phyloP scores from a whole-genome alignment of 202 grass and related monocot species.

The Eragrostis tef region DNA sequence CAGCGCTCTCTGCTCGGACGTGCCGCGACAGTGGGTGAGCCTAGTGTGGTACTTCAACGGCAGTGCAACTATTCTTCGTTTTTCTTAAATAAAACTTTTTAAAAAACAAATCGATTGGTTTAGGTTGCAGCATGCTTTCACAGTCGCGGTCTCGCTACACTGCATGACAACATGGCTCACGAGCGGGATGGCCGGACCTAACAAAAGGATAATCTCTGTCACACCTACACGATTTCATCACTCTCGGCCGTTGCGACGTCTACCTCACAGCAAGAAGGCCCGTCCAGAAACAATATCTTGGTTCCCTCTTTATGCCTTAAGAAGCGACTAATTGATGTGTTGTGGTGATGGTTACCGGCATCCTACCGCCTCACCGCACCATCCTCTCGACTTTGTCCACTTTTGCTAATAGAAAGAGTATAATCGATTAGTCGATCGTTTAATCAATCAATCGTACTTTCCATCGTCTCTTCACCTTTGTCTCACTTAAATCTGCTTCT shows the following conservation, averaged over 20 bases:
- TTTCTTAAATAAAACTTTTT: too few relatives aligned
- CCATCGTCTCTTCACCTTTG: neutral
- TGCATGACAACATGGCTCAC: too few relatives aligned
- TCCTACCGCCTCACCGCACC: constrained; percentile 25
- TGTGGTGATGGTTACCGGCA: constrained; percentile 44
- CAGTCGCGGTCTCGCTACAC: too few relatives aligned
- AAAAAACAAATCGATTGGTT: too few relatives aligned
- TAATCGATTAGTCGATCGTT: neutral
- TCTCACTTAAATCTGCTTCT: constrained; percentile 22
- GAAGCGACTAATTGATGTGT: constrained; percentile 12
- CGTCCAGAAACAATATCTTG: neutral
- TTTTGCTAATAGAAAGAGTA: neutral
- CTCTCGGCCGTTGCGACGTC: neutral
- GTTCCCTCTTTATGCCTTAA: neutral
- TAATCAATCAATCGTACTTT: neutral
- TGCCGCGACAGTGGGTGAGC: too few relatives aligned
- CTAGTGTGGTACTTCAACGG: too few relatives aligned
- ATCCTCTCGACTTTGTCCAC: neutral
- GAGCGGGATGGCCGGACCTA: too few relatives aligned
- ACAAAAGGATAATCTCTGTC: too few relatives aligned
- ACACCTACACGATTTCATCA: neutral
- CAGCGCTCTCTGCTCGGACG: too few relatives aligned
- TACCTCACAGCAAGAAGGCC: neutral
- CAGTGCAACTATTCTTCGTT: too few relatives aligned
- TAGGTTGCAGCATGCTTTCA: too few relatives aligned